Percentiles rank a stretch among this genome's conserved stretches.
phyloP scores from a whole-genome alignment of 1,139 yeast genomes.

The Blastobotrys arbuscula region DNA sequence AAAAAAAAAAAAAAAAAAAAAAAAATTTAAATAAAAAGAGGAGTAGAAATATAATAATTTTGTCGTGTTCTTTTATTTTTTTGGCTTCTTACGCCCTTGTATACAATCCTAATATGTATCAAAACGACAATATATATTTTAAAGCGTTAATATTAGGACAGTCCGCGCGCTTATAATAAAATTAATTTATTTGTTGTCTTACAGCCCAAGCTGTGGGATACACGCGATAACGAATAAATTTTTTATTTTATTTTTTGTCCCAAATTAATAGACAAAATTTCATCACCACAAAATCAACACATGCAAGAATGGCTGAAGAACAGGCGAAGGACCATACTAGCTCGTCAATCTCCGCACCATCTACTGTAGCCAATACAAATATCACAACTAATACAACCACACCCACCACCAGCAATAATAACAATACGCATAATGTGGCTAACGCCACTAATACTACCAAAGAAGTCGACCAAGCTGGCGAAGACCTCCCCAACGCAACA shows the following conservation, averaged over 20 bases:
- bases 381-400: background rate
- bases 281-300: background rate
- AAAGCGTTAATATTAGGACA: too few relatives aligned
- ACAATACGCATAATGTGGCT: background rate
- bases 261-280: background rate
- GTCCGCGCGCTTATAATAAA: background rate
- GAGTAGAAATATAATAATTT: background rate
- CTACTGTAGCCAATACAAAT: background rate
- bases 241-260: background rate
- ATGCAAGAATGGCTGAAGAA: background rate
- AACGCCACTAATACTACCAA: background rate
- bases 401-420: background rate
- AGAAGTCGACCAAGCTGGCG: conserved; percentile 10
- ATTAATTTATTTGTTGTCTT: too few relatives aligned
- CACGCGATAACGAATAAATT: too few relatives aligned
- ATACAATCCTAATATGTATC: too few relatives aligned
- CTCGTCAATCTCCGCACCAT: background rate
- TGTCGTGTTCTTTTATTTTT: background rate
- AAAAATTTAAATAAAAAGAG: background rate
- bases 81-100: too few relatives aligned
- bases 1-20: too few relatives aligned
- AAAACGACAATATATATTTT: too few relatives aligned
- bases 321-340: background rate
- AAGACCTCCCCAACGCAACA: conserved; percentile 28
- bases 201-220: too few relatives aligned